phyloP scores from a whole-genome alignment of 106 monocot species.

The Alisma plantagoaquatica region DNA sequence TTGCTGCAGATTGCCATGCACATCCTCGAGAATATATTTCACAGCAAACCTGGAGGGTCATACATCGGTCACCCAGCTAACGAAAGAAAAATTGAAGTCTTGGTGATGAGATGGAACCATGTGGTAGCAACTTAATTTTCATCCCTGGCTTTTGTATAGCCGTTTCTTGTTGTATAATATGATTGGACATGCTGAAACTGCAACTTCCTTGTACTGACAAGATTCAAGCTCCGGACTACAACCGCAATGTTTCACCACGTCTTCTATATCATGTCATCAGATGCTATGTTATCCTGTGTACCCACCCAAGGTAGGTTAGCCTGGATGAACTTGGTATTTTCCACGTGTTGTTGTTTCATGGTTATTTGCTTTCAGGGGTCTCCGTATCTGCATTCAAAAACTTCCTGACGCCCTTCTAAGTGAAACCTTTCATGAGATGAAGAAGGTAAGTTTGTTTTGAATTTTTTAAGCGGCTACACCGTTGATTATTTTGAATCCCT shows the following conservation, averaged over 20 bases:
- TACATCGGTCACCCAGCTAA: conserved; percentile 19
- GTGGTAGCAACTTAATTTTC: too few relatives aligned
- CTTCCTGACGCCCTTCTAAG: conserved; percentile 24
- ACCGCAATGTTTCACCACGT: conserved; percentile 46
- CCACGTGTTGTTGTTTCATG: neutral
- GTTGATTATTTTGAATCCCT: neutral
- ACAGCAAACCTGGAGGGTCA: conserved; percentile 17
- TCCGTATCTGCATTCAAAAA: conserved; percentile 5
- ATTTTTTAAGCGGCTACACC: neutral
- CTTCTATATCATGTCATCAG: conserved; percentile 43
- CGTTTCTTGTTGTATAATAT: too few relatives aligned
- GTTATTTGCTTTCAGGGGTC: conserved; percentile 23
- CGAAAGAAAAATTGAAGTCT: conserved; percentile 7
- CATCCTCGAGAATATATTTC: conserved; percentile 45
- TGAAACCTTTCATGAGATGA: conserved; percentile 10
- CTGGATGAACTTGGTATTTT: neutral
- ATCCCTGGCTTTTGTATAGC: too few relatives aligned
- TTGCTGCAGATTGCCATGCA: conserved; percentile 47
- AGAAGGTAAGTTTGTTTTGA: conserved; percentile 12
- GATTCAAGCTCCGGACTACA: too few relatives aligned
- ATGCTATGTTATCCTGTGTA: conserved; percentile 42
- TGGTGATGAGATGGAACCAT: conserved; percentile 25
- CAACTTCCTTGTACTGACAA: too few relatives aligned
- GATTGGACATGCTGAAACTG: too few relatives aligned
- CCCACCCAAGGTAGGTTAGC: conserved; percentile 18